phyloP scores from a whole-genome alignment of 83 land plant genomes.

The Picea mariana region DNA sequence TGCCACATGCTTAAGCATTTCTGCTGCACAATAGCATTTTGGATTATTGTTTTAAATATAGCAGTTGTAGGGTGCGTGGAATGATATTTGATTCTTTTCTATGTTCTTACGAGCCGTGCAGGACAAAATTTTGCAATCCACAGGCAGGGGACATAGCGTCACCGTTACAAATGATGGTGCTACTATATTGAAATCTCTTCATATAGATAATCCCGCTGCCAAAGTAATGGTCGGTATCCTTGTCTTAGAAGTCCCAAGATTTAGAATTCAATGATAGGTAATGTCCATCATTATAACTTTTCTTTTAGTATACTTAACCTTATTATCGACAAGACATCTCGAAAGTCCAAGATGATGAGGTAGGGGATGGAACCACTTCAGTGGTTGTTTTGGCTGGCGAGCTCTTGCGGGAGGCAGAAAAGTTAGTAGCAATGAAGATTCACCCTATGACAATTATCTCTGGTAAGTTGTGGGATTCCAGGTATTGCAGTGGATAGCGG shows the following conservation, averaged over 20 bases:
- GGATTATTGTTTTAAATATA: neutral
- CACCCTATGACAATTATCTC: conserved; percentile 99
- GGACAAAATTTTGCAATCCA: conserved; percentile 96
- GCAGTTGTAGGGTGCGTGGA: neutral
- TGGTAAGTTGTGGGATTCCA: conserved; percentile 37
- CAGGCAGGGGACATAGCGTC: conserved; percentile 87
- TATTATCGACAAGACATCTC: conserved; percentile 65
- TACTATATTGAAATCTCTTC: conserved; percentile 92
- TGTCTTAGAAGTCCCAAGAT: neutral
- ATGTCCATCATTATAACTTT: neutral
- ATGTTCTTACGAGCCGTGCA: conserved; percentile 20
- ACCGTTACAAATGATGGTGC: conserved; percentile 99
- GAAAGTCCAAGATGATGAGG: conserved; percentile 98
- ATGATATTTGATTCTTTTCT: neutral
- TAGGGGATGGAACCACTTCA: conserved; percentile 98
- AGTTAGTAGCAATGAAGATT: conserved; percentile 75
- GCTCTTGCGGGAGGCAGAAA: conserved; percentile 93
- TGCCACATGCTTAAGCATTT: neutral
- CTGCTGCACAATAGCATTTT: neutral
- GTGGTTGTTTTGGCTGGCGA: conserved; percentile 99
- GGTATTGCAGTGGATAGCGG: neutral
- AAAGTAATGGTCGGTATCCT: conserved; percentile 96
- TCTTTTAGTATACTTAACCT: neutral
- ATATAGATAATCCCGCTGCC: conserved; percentile 98
- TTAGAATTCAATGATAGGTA: neutral